Percentiles rank a stretch among this genome's conserved stretches.
Evolutionary conservation across 108 stramenopile genomes (phyloP).

Genomic region (Heterococcus sp.): DNA sequence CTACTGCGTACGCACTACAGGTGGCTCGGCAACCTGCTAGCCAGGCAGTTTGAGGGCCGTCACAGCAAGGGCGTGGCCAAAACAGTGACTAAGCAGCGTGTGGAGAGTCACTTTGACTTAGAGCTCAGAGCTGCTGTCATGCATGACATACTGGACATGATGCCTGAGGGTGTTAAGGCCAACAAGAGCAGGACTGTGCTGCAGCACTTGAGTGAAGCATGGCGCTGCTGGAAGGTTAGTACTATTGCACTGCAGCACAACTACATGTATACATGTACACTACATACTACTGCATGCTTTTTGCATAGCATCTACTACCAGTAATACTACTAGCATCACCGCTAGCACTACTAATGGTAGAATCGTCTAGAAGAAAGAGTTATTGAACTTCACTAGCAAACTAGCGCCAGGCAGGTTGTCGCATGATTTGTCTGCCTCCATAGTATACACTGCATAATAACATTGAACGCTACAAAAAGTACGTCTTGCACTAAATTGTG

Average conservation of each 20-base stretch:
- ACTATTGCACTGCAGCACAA: neutral
- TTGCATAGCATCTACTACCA: no score
- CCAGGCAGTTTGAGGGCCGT: constrained; percentile 84
- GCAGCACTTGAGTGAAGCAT: constrained; percentile 93
- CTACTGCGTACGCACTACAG: no score
- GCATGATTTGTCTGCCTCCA: no score
- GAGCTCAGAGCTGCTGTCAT: constrained; percentile 98
- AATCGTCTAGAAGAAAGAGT: no score
- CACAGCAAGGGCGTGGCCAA: constrained; percentile 93
- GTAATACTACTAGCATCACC: no score
- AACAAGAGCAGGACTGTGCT: constrained; percentile 96
- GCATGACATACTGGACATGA: constrained; percentile 99
- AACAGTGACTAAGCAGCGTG: constrained; percentile 98
- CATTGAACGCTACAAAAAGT: no score
- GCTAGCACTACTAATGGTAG: no score
- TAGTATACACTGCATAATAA: no score
- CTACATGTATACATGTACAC: neutral
- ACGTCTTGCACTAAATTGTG: no score
- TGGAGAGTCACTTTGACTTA: constrained; percentile 97
- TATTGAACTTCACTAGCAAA: no score
- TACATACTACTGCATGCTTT: no score
- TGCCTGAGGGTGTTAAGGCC: constrained; percentile 98
- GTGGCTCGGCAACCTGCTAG: constrained; percentile 97
- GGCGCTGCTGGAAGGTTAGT: constrained; percentile 89
- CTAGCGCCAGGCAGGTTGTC: no score